phyloP scores from a whole-genome alignment of 768 basidiomycete genomes.

The Pleurotus tuoliensis region DNA sequence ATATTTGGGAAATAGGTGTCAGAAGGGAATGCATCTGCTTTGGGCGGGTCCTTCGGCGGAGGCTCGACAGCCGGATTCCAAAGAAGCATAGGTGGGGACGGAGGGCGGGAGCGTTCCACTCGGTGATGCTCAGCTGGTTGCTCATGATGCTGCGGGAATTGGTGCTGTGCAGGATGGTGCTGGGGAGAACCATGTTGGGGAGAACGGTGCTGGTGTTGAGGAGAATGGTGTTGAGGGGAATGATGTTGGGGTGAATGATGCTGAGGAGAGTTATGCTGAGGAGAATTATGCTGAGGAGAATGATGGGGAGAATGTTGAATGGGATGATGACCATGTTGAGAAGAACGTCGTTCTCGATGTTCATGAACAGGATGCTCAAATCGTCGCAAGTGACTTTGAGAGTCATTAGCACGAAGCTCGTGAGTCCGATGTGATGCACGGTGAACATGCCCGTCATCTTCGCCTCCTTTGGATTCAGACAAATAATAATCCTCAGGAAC shows the following conservation, averaged over 20 bases:
- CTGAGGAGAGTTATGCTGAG: background rate
- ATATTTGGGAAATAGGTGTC: slow-evolving; percentile 79
- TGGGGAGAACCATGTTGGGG: background rate
- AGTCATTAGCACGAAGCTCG: slow-evolving; percentile 1
- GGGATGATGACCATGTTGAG: background rate
- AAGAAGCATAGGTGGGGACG: slow-evolving; percentile 61
- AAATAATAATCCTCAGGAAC: background rate
- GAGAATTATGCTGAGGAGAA: background rate
- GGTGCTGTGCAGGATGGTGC: slow-evolving; percentile 3
- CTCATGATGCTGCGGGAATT: slow-evolving; percentile 17
- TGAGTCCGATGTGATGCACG: slow-evolving; percentile 8
- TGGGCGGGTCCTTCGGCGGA: slow-evolving; percentile 61
- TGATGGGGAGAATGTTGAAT: too few relatives aligned
- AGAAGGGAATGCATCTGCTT: slow-evolving; percentile 57
- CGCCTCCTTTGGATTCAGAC: slow-evolving; percentile 7
- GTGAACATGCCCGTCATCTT: slow-evolving; percentile 8
- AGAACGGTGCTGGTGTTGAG: background rate
- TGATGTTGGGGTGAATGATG: background rate
- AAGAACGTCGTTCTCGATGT: background rate
- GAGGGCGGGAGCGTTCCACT: slow-evolving; percentile 35
- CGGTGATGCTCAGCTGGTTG: slow-evolving; percentile 13
- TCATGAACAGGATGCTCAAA: slow-evolving; percentile 7
- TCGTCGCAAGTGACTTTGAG: slow-evolving; percentile 6
- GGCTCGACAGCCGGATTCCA: slow-evolving; percentile 84
- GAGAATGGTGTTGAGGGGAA: background rate